Base-by-base conservation (phyloP, 164 flowering plant species). In the Chimonanthus praecox region DNA sequence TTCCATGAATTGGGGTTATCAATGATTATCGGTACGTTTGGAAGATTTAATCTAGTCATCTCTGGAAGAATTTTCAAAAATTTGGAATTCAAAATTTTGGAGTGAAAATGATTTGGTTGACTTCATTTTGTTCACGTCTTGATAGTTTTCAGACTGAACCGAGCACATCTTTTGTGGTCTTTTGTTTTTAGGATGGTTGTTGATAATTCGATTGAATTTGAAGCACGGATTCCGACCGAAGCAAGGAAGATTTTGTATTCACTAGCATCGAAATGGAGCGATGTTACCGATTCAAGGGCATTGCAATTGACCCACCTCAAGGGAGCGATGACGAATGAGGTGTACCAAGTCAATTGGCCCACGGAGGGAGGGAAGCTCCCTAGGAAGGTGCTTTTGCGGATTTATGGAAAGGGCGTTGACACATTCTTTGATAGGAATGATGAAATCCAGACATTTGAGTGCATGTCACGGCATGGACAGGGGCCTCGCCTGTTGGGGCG, bases 311-410 rank as follows among this genome's bases (percentile, higher is more conserved):
- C 87, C 61, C 92, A 78, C 46, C 77, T 92, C 2, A 91, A 88
- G 72, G 96, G 96, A 7, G 96, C 98, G n/a, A 88, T 92, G 98
- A 91, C 98, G 33, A 92, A 92, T 74, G 82, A 89, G 82, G 94
- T 92, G 7, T 92, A 80, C 73, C 87, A 91, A 76, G 89, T 91
- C 76, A 86, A 83, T 71, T 92, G 94, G 98, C 84, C 84, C 3
- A 79, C 92, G 13, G 76, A 72, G 47, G 64, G 74, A n/a, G 88
- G 74, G 13, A 66, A 73, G 11, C 68, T 72, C 3, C 78, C 88
- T 0, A 75, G 85, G 21, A 88, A 87, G 78, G 94, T 92, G 71
- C 67, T 92, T 68, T 85, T 92, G 54, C 83, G 96, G 81, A 78
- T 92, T 45, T 92, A 90, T 65, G 96, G 98, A 16, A 87, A 88